Evolutionary conservation across 768 basidiomycete genomes (phyloP).

Genomic region (Tubosaeta brunneosetosa): DNA sequence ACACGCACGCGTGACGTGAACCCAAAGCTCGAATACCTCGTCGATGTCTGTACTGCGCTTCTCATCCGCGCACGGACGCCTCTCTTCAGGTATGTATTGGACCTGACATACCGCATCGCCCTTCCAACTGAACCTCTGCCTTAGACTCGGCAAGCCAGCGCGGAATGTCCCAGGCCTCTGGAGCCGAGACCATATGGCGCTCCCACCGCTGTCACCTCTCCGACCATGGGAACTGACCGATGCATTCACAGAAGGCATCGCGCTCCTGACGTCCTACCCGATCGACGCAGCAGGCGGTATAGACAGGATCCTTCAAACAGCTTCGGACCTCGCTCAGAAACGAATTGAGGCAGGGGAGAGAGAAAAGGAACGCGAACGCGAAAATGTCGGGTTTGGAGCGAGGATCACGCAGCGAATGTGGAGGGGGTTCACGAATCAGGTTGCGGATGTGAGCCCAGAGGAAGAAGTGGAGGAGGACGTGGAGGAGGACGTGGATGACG

Average conservation of each 20-base stretch:
- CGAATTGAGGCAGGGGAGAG: constrained; percentile 38
- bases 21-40: constrained; percentile 62
- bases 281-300: constrained; percentile 63
- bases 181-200: constrained; percentile 39
- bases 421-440: constrained; percentile 61
- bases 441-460: constrained; percentile 28
- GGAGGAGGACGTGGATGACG: constrained; percentile 31
- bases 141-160: constrained; percentile 50
- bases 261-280: constrained; percentile 62
- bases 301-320: constrained; percentile 64
- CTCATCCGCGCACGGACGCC: constrained; percentile 52
- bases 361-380: constrained; percentile 27
- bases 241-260: constrained; percentile 61
- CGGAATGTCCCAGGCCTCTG: constrained; percentile 47
- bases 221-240: constrained; percentile 53
- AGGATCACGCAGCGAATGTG: constrained; percentile 59
- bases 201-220: constrained; percentile 40
- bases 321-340: constrained; percentile 53
- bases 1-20: constrained; percentile 48
- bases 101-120: neutral
- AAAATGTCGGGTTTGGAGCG: constrained; percentile 45
- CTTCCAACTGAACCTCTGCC: neutral
- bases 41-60: constrained; percentile 69
- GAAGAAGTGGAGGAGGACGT: constrained; percentile 32
- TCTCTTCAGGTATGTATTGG: constrained; percentile 47